Conservation (phyloP, 139 green algal species). For the Tetraselmis striata region DNA sequence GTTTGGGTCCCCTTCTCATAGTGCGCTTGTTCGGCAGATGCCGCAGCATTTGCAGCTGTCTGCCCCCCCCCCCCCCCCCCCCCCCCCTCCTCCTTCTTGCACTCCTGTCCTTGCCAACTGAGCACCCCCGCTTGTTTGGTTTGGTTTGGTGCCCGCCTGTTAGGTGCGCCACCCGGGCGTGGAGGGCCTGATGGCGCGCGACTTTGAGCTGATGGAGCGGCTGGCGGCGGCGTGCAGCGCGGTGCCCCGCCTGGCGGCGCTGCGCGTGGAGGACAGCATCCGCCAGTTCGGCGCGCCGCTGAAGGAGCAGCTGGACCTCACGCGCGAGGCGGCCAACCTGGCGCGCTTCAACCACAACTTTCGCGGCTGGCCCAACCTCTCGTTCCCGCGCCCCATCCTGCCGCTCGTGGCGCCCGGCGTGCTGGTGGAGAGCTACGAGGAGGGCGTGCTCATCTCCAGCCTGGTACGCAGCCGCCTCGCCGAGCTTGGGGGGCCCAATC, state of each 20-base stretch:
- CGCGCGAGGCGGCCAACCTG: conserved; percentile 64
- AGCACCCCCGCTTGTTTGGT: background rate
- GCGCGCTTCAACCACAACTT: conserved; percentile 75
- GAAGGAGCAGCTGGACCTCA: conserved; percentile 84
- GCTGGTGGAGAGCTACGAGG: conserved; percentile 91
- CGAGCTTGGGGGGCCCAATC: background rate
- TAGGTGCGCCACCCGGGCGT: conserved; percentile 76
- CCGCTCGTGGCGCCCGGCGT: conserved; percentile 73
- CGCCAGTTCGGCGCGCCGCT: conserved; percentile 88
- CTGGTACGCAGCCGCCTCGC: conserved; percentile 24
- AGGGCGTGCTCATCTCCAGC: conserved; percentile 56
- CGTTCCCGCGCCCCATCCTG: conserved; percentile 38
- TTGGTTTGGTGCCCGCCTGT: background rate
- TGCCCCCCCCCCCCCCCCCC: background rate
- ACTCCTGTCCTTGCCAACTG: background rate
- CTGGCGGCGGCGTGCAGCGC: conserved; percentile 33
- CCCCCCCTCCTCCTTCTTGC: background rate
- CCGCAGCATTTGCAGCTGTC: too few relatives aligned
- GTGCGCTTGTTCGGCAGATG: too few relatives aligned
- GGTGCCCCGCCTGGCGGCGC: conserved; percentile 52
- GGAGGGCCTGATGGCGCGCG: conserved; percentile 57
- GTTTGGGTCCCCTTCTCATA: too few relatives aligned
- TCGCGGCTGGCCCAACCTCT: conserved; percentile 39
- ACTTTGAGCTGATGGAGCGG: conserved; percentile 82
- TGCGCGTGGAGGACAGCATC: conserved; percentile 78